Evolutionary conservation across 495 filamentous ascomycete species (phyloP), one percentile per base, ranked within the genome.

Genomic region (Tuber umbilicatum): DNA sequence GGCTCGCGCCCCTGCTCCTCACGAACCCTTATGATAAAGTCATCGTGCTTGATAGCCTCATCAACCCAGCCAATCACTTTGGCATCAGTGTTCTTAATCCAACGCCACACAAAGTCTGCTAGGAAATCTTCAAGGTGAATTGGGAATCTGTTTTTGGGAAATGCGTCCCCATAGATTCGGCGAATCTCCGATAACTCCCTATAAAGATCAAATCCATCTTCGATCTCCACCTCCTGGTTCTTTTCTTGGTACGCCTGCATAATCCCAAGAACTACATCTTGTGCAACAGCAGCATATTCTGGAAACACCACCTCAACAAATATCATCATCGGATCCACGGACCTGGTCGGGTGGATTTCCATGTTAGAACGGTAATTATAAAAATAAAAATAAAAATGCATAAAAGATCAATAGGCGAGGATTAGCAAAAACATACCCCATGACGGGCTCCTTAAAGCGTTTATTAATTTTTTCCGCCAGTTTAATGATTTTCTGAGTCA

Each of bases 171-270:
- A 83, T 96, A 93, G 60, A 97, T 92, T 21, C 88, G 87, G 14
- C 94, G 90, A 69, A 97, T 91, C 78, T 90, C 90, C 16, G 93
- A 89, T 50, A 99, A 86, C 77, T 97, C 91, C 80, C 88, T 90
- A 84, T 99, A 99, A 3, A 99, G 85, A 77, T 94, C 91, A 82
- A 99, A 97, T 0, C 94, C 96, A 80, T 99, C 96, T 78, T 96
- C 88, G 37, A 98, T 87, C 43, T 88, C 88, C 45, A 98, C 88
- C 79, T 97, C 94, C 72, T 90, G 86, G n/a, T 87, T 89, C 70
- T 84, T 87, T 19, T 87, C 86, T 76, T 91, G 88, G 38, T 89
- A 88, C 23, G 89, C 86, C 73, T 93, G 87, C 70, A 97, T 85
- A 71, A 97, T 94, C 73, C 92, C 88, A 69, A 88, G 86, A 69